Base-by-base conservation (phyloP, 2,329 filamentous ascomycete species). In the Hypomyces rosellus region DNA sequence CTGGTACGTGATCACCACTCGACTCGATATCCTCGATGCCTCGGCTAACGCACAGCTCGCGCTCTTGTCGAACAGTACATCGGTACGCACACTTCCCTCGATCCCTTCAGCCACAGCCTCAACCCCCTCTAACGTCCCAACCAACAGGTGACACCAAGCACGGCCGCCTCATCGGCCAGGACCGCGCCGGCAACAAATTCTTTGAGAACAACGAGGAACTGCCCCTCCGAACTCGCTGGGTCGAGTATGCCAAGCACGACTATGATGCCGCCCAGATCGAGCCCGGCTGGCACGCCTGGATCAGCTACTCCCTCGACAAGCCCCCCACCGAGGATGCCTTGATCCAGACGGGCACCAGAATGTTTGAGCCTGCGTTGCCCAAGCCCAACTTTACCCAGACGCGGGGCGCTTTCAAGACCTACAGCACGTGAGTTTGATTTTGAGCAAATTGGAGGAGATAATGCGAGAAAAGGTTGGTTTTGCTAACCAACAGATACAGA, bases 201-300 rank as follows among this genome's bases (percentile, higher is more conserved):
- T 99, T 82, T 69, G 93, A 99, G 80, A 96, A 99, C 77, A 72
- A 82, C 65, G 90, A 97, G 68, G 93, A 99, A 71, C 79, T 99
- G 53, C 93, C 93, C 52, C 90, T 96, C 63, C 87, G 92, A 65
- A 96, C 90, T 61, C 84, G 91, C 77, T 99, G 95, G 93, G 88
- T 99, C 57, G 91, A 97, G 72, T 99, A 95, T 78, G 92, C 89
- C 74, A 80, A 88, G 70, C 78, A 88, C 62, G 89, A 97, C 70
- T 88, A 78, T 66, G 88, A 93, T 63, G 76, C 88, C 55, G 81
- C 82, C 52, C 89, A 96, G 49, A 88, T 96, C 62, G 92, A 97
- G 72, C 91, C 92, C 46, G 88, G 92, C 70, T 99, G 93, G 93
- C 93, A 97, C 74, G 89, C 88, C 30, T 99, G 93, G 93, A 90